Conservation (phyloP, 495 filamentous ascomycete genomes). For the Annulohypoxylon nitens region DNA sequence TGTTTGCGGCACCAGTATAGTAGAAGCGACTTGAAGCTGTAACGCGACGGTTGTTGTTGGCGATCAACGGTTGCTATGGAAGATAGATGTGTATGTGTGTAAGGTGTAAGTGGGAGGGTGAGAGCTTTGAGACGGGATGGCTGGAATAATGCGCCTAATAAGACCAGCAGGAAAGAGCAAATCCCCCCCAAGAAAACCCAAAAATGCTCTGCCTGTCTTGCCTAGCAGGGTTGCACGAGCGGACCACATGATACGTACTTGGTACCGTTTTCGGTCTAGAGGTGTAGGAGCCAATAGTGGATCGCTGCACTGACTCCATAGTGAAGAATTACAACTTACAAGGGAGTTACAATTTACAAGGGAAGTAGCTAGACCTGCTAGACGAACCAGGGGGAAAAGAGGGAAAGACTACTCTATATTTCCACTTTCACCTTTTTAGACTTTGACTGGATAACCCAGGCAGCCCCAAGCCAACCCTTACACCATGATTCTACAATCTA, state of each 20-base stretch:
- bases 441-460: constrained; percentile 14
- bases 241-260: constrained; percentile 48
- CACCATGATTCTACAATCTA: constrained; percentile 28
- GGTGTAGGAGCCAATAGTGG: constrained; percentile 39
- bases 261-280: constrained; percentile 40
- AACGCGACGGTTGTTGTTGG: constrained; percentile 34
- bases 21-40: constrained; percentile 17
- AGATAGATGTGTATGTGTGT: constrained; percentile 33
- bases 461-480: constrained; percentile 32
- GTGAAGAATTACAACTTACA: constrained; percentile 19
- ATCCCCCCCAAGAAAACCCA: constrained; percentile 25
- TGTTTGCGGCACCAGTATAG: constrained; percentile 21
- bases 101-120: constrained; percentile 44
- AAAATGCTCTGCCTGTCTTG: constrained; percentile 35
- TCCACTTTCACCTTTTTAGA: constrained; percentile 30
- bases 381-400: constrained; percentile 25
- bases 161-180: constrained; percentile 42
- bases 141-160: constrained; percentile 54
- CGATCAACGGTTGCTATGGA: constrained; percentile 43
- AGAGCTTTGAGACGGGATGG: constrained; percentile 44
- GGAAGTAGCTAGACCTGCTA: constrained; percentile 11
- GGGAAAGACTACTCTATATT: constrained; percentile 6
- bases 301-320: constrained; percentile 18
- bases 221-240: constrained; percentile 34
- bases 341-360: constrained; percentile 32